Base-by-base conservation (phyloP, 345 rosid genomes). In the Salix dunnii region DNA sequence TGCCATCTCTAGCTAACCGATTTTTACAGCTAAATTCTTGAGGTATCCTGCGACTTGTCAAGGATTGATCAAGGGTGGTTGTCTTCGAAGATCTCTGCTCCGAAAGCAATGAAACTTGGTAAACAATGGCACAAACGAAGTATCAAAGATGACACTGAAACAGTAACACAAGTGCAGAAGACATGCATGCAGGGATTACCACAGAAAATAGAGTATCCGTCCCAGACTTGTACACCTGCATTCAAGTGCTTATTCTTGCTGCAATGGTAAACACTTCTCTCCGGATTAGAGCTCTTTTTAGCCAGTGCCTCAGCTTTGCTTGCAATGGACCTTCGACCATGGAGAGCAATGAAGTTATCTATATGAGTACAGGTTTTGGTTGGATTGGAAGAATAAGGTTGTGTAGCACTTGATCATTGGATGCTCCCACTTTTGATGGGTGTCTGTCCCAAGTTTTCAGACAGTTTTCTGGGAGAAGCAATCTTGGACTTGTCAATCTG, bases 401-500 rank as follows among this genome's bases (percentile, higher is more conserved):
- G 16, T 53, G 5, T 1, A 35, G 49, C 17, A 0, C 60, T 43
- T 76, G 60, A 67, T 78, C 33, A 78, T 68, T 73, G 68, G 77
- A 42, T n/a, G 64, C 43, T 67, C 42, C 68, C 73, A n/a, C 81
- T 73, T n/a, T 49, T 49, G 18, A 49, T 25, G 35, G 75, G 35
- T 23, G 51, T 46, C 53, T 13, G 66, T 25, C 43, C 33, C 60
- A 78, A 28, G 28, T 58, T 67, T 42, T 72, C 73, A 9, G 84
- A 35, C 76, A 74, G 84, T 77, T 72, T 76, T 80, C 77, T 80
- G 16, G 76, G 38, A 71, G 46, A 66, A 58, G 68, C 35, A 68
- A 36, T 67, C 83, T 79, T 83, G 80, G 79, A 66, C 67, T 78
- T 89, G 76, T 85, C 89, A 28, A 83, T 89, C 63, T 85, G 91